Evolutionary conservation across 345 rosid genomes (phyloP).

Genomic region (Eucalyptus microcorys): DNA sequence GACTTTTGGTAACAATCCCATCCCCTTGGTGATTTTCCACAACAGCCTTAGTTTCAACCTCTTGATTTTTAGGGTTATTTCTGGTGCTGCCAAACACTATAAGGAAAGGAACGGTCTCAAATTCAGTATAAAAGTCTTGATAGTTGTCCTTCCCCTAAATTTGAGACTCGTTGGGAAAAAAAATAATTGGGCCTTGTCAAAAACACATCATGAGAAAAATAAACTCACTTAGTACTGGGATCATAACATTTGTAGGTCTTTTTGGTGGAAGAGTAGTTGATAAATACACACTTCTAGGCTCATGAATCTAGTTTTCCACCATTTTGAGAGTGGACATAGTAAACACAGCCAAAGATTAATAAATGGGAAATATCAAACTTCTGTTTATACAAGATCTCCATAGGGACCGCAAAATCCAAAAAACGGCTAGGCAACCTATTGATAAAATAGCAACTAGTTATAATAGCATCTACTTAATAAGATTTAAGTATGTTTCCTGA

Average conservation of each 20-base stretch:
- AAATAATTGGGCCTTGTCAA: neutral
- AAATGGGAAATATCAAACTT: neutral
- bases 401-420: neutral
- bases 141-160: neutral
- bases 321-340: neutral
- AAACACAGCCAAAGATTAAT: neutral
- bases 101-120: neutral
- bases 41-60: accelerated
- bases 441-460: neutral
- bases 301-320: neutral
- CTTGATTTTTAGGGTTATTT: neutral
- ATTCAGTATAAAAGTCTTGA: neutral
- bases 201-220: neutral
- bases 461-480: neutral
- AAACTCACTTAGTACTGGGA: neutral
- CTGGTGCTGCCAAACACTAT: neutral
- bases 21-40: neutral
- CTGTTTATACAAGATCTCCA: neutral
- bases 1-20: neutral
- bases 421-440: neutral
- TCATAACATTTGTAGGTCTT: neutral
- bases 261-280: neutral
- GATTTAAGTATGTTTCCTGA: neutral
- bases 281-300: neutral
- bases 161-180: neutral